phyloP scores from a whole-genome alignment of 2,329 filamentous ascomycete genomes.

The Xylaria sp. region DNA sequence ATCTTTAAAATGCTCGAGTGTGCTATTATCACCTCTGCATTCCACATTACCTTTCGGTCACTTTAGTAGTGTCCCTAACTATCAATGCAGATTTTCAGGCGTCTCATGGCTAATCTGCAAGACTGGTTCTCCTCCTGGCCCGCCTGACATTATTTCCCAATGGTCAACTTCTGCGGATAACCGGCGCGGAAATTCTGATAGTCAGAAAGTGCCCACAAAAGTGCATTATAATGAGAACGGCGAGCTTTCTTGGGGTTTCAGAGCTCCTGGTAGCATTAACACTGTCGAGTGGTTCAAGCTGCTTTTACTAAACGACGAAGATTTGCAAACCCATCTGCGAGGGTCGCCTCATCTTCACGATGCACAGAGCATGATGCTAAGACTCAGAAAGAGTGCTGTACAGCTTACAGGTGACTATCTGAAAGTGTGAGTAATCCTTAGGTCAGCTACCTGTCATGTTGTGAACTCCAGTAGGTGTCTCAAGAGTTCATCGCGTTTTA shows the following conservation, averaged over 20 bases:
- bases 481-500: background rate
- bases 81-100: conserved; percentile 24
- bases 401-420: conserved; percentile 36
- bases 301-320: conserved; percentile 49
- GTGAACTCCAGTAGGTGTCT: too few relatives aligned
- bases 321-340: conserved; percentile 44
- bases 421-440: background rate
- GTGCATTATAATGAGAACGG: conserved; percentile 10
- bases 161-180: conserved; percentile 21
- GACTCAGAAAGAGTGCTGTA: conserved; percentile 36
- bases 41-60: background rate
- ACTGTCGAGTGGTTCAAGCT: conserved; percentile 57
- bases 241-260: conserved; percentile 50
- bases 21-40: background rate
- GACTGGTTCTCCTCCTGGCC: background rate
- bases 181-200: conserved; percentile 13
- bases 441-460: too few relatives aligned
- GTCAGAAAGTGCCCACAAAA: conserved; percentile 27
- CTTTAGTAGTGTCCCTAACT: background rate
- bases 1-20: too few relatives aligned
- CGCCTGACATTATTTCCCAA: conserved; percentile 20
- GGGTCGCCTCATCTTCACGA: conserved; percentile 38
- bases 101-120: conserved; percentile 29
- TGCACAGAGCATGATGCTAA: background rate
- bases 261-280: conserved; percentile 39